These are phyloP conservation scores for Golubevia sp. DNA, from an alignment of 1,284 basidiomycete genomes.

Conservation along the genomic window DNA sequence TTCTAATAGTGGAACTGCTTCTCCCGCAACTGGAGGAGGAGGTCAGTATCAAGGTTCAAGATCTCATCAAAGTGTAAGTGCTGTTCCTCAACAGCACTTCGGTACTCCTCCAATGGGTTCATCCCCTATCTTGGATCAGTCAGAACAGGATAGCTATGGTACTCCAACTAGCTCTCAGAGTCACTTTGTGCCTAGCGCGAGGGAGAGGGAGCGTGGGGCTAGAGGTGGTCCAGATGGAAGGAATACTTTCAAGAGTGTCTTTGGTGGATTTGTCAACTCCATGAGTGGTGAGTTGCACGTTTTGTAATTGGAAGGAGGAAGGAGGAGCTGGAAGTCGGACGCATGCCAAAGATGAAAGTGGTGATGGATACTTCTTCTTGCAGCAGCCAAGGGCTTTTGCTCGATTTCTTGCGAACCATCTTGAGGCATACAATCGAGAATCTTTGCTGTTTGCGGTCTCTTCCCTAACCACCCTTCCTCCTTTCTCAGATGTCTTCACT, in stretches of 20 bases:
- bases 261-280: slow-evolving; percentile 61
- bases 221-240: slow-evolving; percentile 5
- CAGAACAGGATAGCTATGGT: neutral
- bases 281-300: slow-evolving; percentile 44
- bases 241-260: slow-evolving; percentile 57
- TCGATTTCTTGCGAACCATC: too few species aligned
- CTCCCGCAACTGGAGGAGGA: too few species aligned
- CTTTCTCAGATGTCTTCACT: slow-evolving; percentile 72
- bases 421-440: too few species aligned
- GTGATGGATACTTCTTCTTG: too few species aligned
- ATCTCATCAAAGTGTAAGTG: neutral
- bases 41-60: neutral
- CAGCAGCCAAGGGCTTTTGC: too few species aligned
- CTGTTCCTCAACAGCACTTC: neutral
- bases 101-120: slow-evolving; percentile 4
- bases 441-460: too few species aligned
- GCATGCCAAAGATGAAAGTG: too few species aligned
- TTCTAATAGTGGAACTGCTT: neutral
- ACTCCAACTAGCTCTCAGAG: slow-evolving; percentile 16
- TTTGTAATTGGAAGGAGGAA: neutral
- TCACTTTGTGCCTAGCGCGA: slow-evolving; percentile 18
- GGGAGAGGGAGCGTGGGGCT: neutral
- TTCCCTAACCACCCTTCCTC: neutral
- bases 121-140: slow-evolving; percentile 7
- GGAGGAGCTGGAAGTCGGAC: neutral